Percentiles rank a stretch among this genome's conserved stretches.
phyloP scores from a whole-genome alignment of 176 grass and related monocot species.

The Elaeis guineensis region DNA sequence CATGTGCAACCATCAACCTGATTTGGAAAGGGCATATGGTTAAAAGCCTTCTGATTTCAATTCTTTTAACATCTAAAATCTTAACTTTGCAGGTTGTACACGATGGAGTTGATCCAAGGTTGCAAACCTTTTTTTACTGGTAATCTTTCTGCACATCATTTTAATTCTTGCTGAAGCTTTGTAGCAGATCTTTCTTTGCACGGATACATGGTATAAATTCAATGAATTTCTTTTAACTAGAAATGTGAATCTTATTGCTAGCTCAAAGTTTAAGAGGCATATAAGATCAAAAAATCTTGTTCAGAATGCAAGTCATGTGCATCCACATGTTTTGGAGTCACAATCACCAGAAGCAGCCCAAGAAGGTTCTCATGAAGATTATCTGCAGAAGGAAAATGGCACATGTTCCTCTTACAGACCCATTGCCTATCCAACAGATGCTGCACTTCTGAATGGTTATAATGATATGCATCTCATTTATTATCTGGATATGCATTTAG shows the following conservation, averaged over 20 bases:
- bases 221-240: constrained; percentile 9
- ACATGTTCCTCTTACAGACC: constrained; percentile 35
- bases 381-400: constrained; percentile 50
- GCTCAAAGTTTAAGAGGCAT: constrained; percentile 63
- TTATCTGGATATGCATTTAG: background rate
- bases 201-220: background rate
- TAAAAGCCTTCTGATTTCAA: no score
- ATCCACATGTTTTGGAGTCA: constrained; percentile 63
- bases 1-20: no score
- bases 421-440: constrained; percentile 8
- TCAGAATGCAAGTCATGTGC: constrained; percentile 50
- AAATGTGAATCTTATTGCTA: constrained; percentile 26
- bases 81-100: constrained; percentile 40
- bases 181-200: background rate
- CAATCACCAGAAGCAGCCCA: constrained; percentile 61
- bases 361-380: constrained; percentile 44
- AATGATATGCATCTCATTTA: background rate
- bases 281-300: constrained; percentile 33
- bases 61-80: background rate
- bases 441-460: constrained; percentile 6
- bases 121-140: constrained; percentile 92
- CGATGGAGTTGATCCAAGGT: constrained; percentile 80
- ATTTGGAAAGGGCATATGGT: no score
- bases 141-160: constrained; percentile 27
- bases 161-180: background rate